A percentile compares a stretch with the other conserved stretches of the same genome.
Evolutionary conservation across 2,329 filamentous ascomycete genomes (phyloP).

Genomic region (Apiospora koreana): DNA sequence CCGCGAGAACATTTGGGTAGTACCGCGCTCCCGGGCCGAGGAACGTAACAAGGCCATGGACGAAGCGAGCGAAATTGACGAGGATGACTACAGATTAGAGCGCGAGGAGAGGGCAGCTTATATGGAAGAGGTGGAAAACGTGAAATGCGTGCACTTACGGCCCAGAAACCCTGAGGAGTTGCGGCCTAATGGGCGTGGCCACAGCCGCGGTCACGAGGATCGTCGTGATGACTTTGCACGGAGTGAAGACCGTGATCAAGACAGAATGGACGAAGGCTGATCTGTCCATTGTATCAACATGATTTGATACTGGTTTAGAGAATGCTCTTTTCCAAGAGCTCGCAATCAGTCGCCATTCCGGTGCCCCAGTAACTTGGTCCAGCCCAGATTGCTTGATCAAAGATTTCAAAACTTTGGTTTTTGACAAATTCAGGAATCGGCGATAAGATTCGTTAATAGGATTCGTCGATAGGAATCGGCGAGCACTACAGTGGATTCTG

Average conservation of each 20-base stretch:
- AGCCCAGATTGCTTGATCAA: background rate
- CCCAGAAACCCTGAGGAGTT: background rate
- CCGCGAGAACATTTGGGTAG: conserved; percentile 91
- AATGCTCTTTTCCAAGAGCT: background rate
- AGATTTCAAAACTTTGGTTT: background rate
- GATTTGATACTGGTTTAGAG: background rate
- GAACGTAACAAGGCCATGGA: conserved; percentile 86
- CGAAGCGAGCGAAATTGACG: conserved; percentile 81
- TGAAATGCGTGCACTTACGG: background rate
- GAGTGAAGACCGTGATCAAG: background rate
- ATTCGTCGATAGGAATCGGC: background rate
- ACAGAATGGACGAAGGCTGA: background rate
- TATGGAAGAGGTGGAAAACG: conserved; percentile 8
- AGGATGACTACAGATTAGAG: conserved; percentile 79
- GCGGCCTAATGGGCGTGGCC: conserved; percentile 13
- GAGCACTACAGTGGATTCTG: background rate
- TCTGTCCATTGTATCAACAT: background rate
- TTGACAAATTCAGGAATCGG: background rate
- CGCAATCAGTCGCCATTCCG: background rate
- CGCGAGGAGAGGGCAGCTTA: conserved; percentile 68
- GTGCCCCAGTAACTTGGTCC: background rate
- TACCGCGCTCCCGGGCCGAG: conserved; percentile 63
- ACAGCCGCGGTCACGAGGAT: background rate
- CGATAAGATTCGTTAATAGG: background rate
- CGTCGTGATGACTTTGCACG: background rate